Base-by-base conservation (phyloP, 768 basidiomycete species). In the Postia placenta region DNA sequence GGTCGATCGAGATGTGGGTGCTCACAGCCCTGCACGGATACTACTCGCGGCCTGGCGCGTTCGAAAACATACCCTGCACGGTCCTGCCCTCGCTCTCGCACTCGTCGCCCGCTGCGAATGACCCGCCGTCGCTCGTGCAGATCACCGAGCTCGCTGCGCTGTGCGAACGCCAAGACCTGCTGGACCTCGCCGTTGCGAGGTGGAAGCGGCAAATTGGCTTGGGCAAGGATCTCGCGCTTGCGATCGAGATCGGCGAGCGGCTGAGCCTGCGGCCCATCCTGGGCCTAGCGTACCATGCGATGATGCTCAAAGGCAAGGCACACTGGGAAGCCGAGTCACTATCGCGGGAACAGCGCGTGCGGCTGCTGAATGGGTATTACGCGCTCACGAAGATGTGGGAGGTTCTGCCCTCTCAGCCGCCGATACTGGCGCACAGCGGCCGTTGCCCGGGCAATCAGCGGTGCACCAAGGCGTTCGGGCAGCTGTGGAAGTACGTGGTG, bases 281-380 rank as follows among this genome's bases (percentile, higher is more conserved):
- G 51, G 78, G 75, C 11, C 64, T 71, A 52, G 74, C 76, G 15
- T 81, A 79, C 53, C 71, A 76, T 48, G 65, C 71, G 35, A 74
- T 79, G 71, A 67, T 80, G 61, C 64, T 77, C 14, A 73, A 74
- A 56, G 79, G 77, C 14, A 68, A 72, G 33, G 66, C 73, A 23
- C 61, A 63, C 20, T 80, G 79, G 78, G 72, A 74, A 42, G 52
- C 65, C 6, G 78, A 78, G 46, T 57, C 57, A n/a, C 64, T 80
- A 28, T 69, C 69, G 22, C 67, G 74, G 11, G 61, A 70, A n/a
- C 78, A 80, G 52, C 69, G 74, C 9, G 68, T 79, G 26, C 74
- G 76, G 33, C 64, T 81, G 35, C 61, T 80, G 6, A 76, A 74
- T 22, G 79, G 79, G 14, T 72, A 75, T 57, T 75, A 80, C 57